A percentile compares a stretch with the other conserved stretches of the same genome.
Evolutionary conservation across 805 yeast genomes (phyloP).

Genomic region (Candida nonsorbophila): DNA sequence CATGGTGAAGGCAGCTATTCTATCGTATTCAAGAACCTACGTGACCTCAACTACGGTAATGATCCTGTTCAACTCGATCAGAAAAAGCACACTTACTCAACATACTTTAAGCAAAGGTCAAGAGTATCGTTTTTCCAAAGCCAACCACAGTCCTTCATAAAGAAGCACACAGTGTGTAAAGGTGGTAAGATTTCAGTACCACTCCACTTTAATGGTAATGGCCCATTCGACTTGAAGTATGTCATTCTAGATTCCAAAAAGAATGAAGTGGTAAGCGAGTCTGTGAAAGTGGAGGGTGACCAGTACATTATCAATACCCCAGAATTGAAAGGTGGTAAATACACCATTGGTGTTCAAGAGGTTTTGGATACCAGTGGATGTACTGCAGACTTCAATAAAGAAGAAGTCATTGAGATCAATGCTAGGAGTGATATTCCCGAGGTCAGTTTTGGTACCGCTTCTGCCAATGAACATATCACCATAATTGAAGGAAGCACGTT

Average conservation of each 20-base stretch:
- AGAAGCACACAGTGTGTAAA: conserved; percentile 21
- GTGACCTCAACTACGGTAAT: conserved; percentile 56
- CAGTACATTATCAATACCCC: conserved; percentile 48
- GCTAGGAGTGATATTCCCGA: conserved; percentile 69
- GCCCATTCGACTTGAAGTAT: conserved; percentile 71
- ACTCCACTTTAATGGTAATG: conserved; percentile 66
- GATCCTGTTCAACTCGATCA: conserved; percentile 26
- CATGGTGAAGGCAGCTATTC: conserved; percentile 75
- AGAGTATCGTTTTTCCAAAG: conserved; percentile 24
- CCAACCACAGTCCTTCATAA: conserved; percentile 6
- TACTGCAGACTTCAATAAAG: conserved; percentile 59
- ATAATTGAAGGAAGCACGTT: conserved; percentile 60
- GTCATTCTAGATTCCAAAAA: conserved; percentile 32
- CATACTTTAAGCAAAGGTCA: conserved; percentile 70
- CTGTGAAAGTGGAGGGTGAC: conserved; percentile 26
- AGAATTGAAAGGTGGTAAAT: conserved; percentile 67
- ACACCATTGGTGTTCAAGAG: conserved; percentile 55
- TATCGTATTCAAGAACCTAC: conserved; percentile 59
- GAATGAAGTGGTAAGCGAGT: neutral
- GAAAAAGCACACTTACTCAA: conserved; percentile 51
- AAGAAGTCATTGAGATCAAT: conserved; percentile 48
- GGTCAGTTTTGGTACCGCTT: conserved; percentile 20
- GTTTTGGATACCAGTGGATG: conserved; percentile 78
- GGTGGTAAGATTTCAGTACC: conserved; percentile 36
- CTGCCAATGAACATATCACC: conserved; percentile 17